phyloP scores from a whole-genome alignment of 106 monocot species.

The Agapanthus africanus region DNA sequence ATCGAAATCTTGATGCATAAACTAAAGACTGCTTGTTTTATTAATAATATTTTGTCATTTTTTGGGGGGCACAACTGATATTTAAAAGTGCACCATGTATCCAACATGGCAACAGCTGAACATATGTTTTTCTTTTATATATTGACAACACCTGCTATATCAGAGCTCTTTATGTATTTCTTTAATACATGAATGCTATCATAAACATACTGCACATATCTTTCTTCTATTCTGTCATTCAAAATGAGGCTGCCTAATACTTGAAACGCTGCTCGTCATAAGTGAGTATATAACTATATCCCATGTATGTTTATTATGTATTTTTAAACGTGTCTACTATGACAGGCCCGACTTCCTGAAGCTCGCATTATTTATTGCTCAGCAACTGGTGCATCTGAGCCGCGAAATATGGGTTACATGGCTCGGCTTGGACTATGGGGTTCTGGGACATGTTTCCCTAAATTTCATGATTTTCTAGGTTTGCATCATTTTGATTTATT shows the following conservation, averaged over 20 bases:
- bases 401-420: slow-evolving; percentile 96
- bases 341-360: slow-evolving; percentile 67
- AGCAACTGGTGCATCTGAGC: slow-evolving; percentile 98
- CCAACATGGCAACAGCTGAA: background rate
- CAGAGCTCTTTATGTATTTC: background rate
- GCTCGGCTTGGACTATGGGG: slow-evolving; percentile 99
- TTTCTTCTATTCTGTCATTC: slow-evolving; percentile 4
- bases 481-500: background rate
- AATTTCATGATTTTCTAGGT: slow-evolving; percentile 84
- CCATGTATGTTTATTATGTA: background rate
- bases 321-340: slow-evolving; percentile 13
- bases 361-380: slow-evolving; percentile 95
- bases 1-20: slow-evolving; percentile 2
- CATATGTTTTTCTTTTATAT: background rate
- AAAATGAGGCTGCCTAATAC: background rate
- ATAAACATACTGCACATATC: background rate
- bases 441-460: slow-evolving; percentile 69
- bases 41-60: background rate
- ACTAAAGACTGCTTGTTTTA: background rate
- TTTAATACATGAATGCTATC: background rate
- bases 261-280: background rate
- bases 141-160: background rate
- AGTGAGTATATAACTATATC: background rate
- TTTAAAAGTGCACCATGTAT: no score
- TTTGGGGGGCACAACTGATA: no score